A percentile compares a stretch with the other conserved stretches of the same genome.
phyloP scores from a whole-genome alignment of 192 early-diverging fungal species.

The Backusella morwellensis region DNA sequence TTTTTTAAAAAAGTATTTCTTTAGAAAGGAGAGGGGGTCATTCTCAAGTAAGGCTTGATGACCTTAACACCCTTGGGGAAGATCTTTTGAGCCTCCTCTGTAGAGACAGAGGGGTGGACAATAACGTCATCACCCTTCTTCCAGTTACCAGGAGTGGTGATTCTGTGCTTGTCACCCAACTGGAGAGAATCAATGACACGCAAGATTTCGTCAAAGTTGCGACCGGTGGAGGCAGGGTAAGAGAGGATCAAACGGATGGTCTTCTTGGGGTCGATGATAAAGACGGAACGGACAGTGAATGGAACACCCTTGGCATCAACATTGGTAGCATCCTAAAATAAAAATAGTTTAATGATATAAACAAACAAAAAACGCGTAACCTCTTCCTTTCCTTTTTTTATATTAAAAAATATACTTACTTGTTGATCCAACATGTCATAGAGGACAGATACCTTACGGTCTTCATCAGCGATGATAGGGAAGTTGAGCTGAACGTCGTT shows the following conservation, averaged over 20 bases:
- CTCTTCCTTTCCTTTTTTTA: background rate
- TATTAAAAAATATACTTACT: conserved; percentile 14
- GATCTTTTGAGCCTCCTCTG: conserved; percentile 78
- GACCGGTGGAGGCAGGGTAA: conserved; percentile 88
- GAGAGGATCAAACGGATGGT: conserved; percentile 85
- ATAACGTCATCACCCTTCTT: conserved; percentile 85
- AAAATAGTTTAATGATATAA: background rate
- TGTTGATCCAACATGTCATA: conserved; percentile 99
- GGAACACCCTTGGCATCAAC: conserved; percentile 86
- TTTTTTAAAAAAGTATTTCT: conserved; percentile 8
- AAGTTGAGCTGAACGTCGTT: conserved; percentile 74
- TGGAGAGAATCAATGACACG: conserved; percentile 93
- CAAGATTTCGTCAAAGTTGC: conserved; percentile 98
- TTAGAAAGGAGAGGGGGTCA: conserved; percentile 46
- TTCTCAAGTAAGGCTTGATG: conserved; percentile 86
- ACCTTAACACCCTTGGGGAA: conserved; percentile 80
- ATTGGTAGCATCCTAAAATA: conserved; percentile 77
- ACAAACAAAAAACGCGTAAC: background rate
- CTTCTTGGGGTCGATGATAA: conserved; percentile 93
- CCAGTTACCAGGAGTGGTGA: conserved; percentile 97
- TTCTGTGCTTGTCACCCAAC: conserved; percentile 81
- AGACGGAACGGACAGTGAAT: conserved; percentile 94
- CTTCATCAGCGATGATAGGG: conserved; percentile 94
- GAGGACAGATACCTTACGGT: conserved; percentile 80
- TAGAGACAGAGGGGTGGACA: conserved; percentile 79